Evolutionary conservation across 345 rosid species (phyloP), one percentile per base, ranked within the genome.

Genomic region (Balakata baccata): DNA sequence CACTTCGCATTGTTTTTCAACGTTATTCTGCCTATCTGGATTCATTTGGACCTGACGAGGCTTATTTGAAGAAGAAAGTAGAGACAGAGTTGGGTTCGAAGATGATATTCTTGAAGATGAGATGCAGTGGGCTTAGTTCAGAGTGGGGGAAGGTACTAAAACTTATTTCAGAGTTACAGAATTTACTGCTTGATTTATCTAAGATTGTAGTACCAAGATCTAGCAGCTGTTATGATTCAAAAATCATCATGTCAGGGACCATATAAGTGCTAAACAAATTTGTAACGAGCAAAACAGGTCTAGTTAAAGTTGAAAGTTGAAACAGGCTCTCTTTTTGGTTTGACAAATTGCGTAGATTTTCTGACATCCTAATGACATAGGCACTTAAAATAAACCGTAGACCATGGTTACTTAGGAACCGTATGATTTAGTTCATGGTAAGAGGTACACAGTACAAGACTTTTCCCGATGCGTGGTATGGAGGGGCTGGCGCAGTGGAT

Each of bases 91-190:
- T 95, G 85, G 99, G 98, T 25, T 85, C 98, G 50, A 92, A 87
- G 86, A 90, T 95, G 98, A 95, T 95, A 70, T 88, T 85, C 89
- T 78, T 95, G 79, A 95, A 95, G 93, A 95, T 95, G 98, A 90
- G 99, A 83, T 90, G 96, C 80, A 79, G 91, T 14, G 92, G 93
- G 68, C 96, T 92, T 71, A 90, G 84, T 73, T 77, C 97, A 14
- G 91, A 89, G 74, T 95, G 99, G 99, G 95, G 97, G 73, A 92
- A 95, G 96, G 98, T 94, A 86, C 39, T 58, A 11, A 52, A 68
- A 43, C 70, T n/a, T n/a, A 70, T 64, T 60, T 61, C 9, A 25
- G 2, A 29, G 3, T 49, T 34, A 41, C 13, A 70, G 50, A 14
- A 29, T 52, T 23, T 22, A 29, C 25, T 62, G 12, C 39, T 7